phyloP scores from a whole-genome alignment of 305 asterid genomes.

The Fraxinus sp. region DNA sequence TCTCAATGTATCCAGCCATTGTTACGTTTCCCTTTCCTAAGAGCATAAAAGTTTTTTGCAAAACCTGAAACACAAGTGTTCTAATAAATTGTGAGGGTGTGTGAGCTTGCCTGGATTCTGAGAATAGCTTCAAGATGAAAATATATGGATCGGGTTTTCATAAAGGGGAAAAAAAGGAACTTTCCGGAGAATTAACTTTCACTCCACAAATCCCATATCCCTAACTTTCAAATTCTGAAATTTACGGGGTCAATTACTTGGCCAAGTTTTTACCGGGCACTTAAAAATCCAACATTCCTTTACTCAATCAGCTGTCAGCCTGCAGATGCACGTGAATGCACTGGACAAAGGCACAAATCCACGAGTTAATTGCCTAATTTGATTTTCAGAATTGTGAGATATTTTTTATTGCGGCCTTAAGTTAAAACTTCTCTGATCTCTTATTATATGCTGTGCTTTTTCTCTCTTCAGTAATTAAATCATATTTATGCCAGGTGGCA shows the following conservation, averaged over 20 bases:
- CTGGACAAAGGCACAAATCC: background rate
- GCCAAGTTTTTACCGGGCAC: background rate
- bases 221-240: background rate
- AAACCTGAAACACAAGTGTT: background rate
- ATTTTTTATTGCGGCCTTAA: background rate
- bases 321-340: background rate
- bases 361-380: background rate
- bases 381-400: conserved; percentile 10
- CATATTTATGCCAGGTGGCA: conserved; percentile 62
- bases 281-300: background rate
- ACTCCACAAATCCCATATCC: background rate
- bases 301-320: background rate
- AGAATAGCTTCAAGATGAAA: background rate
- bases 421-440: conserved; percentile 12
- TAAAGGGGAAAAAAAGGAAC: background rate
- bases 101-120: background rate
- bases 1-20: background rate
- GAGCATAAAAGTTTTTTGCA: background rate
- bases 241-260: background rate
- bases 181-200: background rate
- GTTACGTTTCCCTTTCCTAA: background rate
- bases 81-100: background rate
- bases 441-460: conserved; percentile 17
- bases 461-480: conserved; percentile 25
- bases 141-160: background rate